Evolutionary conservation across 208 protist genomes (phyloP), one percentile per base, ranked within the genome.

Genomic region (Acanthamoeba healyi): DNA sequence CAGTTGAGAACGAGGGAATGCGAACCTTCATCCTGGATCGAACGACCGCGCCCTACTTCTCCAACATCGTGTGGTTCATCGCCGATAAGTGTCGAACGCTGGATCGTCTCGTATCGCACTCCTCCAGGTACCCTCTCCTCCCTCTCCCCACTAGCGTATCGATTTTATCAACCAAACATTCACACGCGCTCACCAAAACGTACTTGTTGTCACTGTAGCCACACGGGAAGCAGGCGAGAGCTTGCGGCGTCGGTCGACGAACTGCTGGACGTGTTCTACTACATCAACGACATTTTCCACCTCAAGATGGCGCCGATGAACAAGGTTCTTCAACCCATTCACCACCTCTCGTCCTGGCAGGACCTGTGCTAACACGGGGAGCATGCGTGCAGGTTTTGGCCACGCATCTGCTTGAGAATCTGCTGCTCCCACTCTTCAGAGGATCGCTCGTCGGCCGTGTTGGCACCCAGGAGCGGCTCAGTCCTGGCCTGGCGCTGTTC

Each of bases 61-160:
- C 95, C 46, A 98, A 98, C 90, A 94, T 98, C 19, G 96, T 98
- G 40, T 97, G 96, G 95, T 98, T 97, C 49, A 96, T 98, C 51
- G 89, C 94, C 56, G 91, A 97, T 34, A 94, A 98, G 82, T 95
- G 92, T n/a, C 42, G 92, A 0, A 82, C 87, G 34, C 46, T 98
- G 1, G 79, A 97, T 93, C 79, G 74, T 19, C 54, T 96, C 19
- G 70, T 97, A 34, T 88, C 72, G 38, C 82, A 86, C 49, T 95
- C 89, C 1, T 93, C 32, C 44, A n/a, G n/a, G n/a, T n/a, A n/a
- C n/a, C n/a, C n/a, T n/a, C n/a, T n/a, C n/a, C n/a, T n/a, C n/a
- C n/a, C n/a, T n/a, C n/a, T n/a, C n/a, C n/a, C n/a, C n/a, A n/a
- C n/a, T n/a, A n/a, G n/a, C n/a, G n/a, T n/a, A n/a, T n/a, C n/a